Base-by-base conservation (phyloP, 2,329 filamentous ascomycete genomes). In the Shiraia bambusicola region DNA sequence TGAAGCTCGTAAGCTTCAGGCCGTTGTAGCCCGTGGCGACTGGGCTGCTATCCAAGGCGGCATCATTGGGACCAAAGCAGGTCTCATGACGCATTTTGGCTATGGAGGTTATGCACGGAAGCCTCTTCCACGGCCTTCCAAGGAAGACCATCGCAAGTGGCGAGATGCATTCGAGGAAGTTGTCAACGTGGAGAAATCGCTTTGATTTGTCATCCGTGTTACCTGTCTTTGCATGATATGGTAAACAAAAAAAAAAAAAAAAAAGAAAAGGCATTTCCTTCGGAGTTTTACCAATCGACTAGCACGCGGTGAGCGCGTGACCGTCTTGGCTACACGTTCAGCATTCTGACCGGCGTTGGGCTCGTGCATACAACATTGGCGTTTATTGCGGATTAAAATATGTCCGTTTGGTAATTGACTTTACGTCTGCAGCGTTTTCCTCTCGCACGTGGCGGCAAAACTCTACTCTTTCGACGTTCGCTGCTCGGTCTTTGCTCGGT, bases 21-120 rank as follows among this genome's bases (percentile, higher is more conserved):
- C 80, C 32, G 65, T 84, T 22, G 76, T 88, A 15, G 83, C 83
- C 1, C 71, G 77, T 25, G 84, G 81, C 15, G 84, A 88, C 67
- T 87, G 84, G 84, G 77, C 76, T 0, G 81, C 81, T 33, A 87
- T 86, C 47, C 76, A 85, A 56, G 81, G 82, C 11, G 84, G 84
- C 1, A 81, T 87, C 50, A 77, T 86, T 22, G 82, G 82, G 3
- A 84, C 84, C 47, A 88, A 88, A 72, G 78, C 80, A 32, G 83
- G 76, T 1, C 63, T 88, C 59, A 72, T 82, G 61, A 72, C 75
- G 19, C 82, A 81, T 62, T 80, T 77, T 51, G 81, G 80, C 6
- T 88, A 88, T 55, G 84, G 86, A 43, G 84, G 77, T 1, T 75
- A 72, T 57, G 78, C 78, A 15, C 71, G 83, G 45, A 77, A 74